Evolutionary conservation across 176 grass and related monocot species (phyloP).

Genomic region (Pontederia paniculata): DNA sequence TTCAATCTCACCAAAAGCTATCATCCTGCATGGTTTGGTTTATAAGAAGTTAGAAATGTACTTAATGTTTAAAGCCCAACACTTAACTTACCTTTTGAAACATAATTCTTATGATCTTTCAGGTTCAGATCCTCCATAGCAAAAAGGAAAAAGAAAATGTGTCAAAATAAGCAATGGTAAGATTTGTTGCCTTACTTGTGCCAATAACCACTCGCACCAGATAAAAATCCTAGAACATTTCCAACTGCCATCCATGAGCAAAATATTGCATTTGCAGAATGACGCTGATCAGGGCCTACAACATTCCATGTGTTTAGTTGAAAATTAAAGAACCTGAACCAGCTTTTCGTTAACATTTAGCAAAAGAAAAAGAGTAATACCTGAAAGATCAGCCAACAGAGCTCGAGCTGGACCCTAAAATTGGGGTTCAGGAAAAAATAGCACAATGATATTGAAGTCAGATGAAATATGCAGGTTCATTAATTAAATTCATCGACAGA

Average conservation of each 20-base stretch:
- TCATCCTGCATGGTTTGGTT: too few species aligned
- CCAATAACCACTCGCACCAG: conserved; percentile 72
- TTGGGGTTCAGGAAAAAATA: neutral
- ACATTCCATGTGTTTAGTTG: neutral
- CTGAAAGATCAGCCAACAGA: conserved; percentile 90
- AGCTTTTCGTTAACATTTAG: neutral
- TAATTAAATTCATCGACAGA: too few species aligned
- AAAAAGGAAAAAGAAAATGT: too few species aligned
- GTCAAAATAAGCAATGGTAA: too few species aligned
- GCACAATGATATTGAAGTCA: neutral
- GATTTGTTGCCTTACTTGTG: conserved; percentile 39
- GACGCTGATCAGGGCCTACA: conserved; percentile 75
- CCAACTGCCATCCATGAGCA: conserved; percentile 99
- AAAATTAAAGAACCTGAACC: conserved; percentile 1
- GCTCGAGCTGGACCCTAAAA: conserved; percentile 83
- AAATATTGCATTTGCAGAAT: conserved; percentile 98
- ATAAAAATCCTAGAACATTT: conserved; percentile 78
- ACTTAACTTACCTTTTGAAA: too few species aligned
- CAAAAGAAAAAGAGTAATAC: conserved; percentile 27
- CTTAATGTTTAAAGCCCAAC: too few species aligned
- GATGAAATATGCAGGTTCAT: too few species aligned
- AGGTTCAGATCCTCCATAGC: too few species aligned
- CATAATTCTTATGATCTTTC: too few species aligned
- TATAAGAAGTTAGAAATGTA: too few species aligned
- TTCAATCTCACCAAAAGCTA: too few species aligned